Percentiles rank a stretch among this genome's conserved stretches.
These are phyloP conservation scores for Phyllosticta citribraziliensis DNA, from an alignment of 2,329 filamentous ascomycete genomes.

Conservation along the genomic window DNA sequence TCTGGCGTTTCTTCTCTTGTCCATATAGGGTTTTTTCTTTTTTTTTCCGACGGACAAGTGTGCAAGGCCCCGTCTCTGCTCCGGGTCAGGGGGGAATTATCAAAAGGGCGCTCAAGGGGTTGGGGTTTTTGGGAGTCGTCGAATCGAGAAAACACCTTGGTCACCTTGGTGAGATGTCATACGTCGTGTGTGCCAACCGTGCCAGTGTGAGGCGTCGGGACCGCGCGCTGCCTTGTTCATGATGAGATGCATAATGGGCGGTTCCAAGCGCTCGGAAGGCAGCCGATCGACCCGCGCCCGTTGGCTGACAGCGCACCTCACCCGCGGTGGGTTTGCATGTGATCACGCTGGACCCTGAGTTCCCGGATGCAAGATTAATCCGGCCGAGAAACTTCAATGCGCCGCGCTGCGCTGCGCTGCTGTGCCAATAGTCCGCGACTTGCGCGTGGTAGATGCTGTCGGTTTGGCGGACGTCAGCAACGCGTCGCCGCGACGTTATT, in stretches of 20 bases:
- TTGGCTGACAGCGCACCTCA: not conserved
- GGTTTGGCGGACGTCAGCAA: not conserved
- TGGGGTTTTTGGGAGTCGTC: not conserved
- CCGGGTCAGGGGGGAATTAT: not conserved
- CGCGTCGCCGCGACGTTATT: not conserved
- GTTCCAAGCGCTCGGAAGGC: not conserved
- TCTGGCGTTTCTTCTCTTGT: not conserved
- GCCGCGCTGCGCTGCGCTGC: not conserved
- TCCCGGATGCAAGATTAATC: not conserved
- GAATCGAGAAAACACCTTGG: not conserved
- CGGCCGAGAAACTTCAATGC: not conserved
- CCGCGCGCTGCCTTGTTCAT: not conserved
- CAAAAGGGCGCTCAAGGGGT: slow-evolving; percentile 3
- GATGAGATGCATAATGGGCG: not conserved
- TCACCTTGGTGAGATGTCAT: not conserved
- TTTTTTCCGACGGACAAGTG: not conserved
- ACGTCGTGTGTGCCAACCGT: not conserved
- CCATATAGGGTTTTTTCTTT: not conserved
- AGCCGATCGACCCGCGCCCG: not conserved
- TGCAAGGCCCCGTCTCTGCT: not conserved
- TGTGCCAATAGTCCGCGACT: too few relatives aligned
- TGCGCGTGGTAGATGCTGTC: not conserved
- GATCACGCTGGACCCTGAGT: not conserved
- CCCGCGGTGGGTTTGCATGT: not conserved
- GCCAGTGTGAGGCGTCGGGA: not conserved